Evolutionary conservation across 495 filamentous ascomycete genomes (phyloP), one percentile per base, ranked within the genome.

Genomic region (Penicillium cosmopolitanum): DNA sequence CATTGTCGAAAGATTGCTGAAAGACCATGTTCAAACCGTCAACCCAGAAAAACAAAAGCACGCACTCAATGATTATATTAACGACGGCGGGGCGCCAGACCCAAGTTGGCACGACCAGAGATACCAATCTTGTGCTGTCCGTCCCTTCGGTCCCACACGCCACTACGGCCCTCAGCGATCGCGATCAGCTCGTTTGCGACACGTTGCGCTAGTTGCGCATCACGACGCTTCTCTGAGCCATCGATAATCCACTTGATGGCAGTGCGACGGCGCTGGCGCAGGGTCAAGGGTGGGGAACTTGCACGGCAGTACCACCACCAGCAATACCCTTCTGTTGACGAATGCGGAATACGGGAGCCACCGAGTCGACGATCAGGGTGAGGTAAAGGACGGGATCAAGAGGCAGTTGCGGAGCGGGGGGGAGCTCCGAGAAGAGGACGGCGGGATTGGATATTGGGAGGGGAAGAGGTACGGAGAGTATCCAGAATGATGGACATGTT

Each of bases 191-290:
- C 95, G 66, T 95, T 87, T 12, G 93, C 94, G 50, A 98, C 83
- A 43, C 90, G 81, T 64, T 88, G 82, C 13, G 92, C 89, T 68
- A 96, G 88, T 61, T 81, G 77, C 50, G 77, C 80, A 58, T 84
- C 87, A 51, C 79, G 80, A 70, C 86, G 86, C 80, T 90, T 92
- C 52, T 81, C 80, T 36, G 90, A 92, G 4, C 85, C 84, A 65
- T 92, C 89, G 50, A 96, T 74, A 58, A 98, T 96, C 95, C 95
- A 98, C 68, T 78, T 73, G 47, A 97, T 84, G 9, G 94, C 95
- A 25, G 75, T 74, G 35, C 93, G 77, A 47, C 95, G 84, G 51
- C 95, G 85, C 74, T 96, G 89, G 56, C 90, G 79, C 61, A 86
- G 70, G 0, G 77, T 74, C 23, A 98, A 78, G 2, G 95, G 31